Conservation (phyloP, 2,329 filamentous ascomycete species). For the Venturia oleaginea region DNA sequence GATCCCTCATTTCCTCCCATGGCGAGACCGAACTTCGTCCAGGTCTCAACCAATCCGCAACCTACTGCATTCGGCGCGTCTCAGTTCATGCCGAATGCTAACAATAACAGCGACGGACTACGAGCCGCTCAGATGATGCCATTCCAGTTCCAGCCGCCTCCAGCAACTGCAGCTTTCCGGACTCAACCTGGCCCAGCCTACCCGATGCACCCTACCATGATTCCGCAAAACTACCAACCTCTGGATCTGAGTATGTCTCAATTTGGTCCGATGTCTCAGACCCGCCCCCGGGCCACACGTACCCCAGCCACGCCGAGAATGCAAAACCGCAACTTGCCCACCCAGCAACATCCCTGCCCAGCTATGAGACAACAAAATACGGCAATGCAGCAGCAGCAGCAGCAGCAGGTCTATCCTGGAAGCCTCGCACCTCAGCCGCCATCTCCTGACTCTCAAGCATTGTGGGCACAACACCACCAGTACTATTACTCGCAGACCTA, state of each 20-base stretch:
- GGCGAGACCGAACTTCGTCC: background rate
- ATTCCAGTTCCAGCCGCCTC: background rate
- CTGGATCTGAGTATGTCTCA: background rate
- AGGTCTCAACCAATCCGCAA: background rate
- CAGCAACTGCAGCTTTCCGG: background rate
- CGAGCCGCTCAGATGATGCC: background rate
- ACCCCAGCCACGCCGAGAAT: background rate
- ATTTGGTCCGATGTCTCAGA: background rate
- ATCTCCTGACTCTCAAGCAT: background rate
- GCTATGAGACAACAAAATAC: constrained; percentile 1
- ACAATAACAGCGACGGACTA: background rate
- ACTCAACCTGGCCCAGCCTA: background rate
- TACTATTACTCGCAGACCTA: background rate
- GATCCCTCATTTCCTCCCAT: background rate
- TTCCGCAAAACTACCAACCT: background rate
- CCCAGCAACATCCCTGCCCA: constrained; percentile 2
- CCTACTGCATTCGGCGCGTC: background rate
- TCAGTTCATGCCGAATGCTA: background rate
- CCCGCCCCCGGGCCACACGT: background rate
- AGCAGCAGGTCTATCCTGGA: background rate
- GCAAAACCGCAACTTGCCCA: background rate
- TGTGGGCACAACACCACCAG: background rate
- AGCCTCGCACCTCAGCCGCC: background rate
- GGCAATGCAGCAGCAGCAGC: background rate
- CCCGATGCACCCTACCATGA: background rate